Base-by-base conservation (phyloP, 495 filamentous ascomycete species). In the Neurospora sp. region DNA sequence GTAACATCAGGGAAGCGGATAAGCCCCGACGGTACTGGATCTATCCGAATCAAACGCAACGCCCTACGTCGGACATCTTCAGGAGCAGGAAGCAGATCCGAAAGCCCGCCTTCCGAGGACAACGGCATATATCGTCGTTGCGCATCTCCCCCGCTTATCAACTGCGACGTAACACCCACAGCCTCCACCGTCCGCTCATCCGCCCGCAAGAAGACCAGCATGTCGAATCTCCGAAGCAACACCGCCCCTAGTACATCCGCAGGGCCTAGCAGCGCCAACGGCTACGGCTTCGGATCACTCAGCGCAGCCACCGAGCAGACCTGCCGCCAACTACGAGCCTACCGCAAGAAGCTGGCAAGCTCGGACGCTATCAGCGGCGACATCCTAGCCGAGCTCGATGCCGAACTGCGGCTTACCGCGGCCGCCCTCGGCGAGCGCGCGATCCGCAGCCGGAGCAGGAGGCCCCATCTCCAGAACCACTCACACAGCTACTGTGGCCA, bases 271-370 rank as follows among this genome's bases (percentile, higher is more conserved):
- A 27, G 70, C 18, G 71, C 77, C 4, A 69, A 71, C 27, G 71
- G 80, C 73, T 80, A 81, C 66, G 88, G 89, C 35, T 90, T 89
- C 74, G 91, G 91, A 10, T 88, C 86, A 70, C 84, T 97, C 7
- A 90, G 90, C 77, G 89, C 89, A 82, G 90, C 92, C 8, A 95
- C 92, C 1, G 92, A 96, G 76, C 91, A 94, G 74, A 85, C 94
- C 0, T 93, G 91, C 76, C 91, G 92, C 37, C 90, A 90, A 6
- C 85, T 99, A 8, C 89, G 91, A 70, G 88, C 90, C 3, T 98
- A 96, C 78, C 88, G 96, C 18, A 95, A 94, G 82, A 93, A 93
- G 78, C 87, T 97, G 9, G 82, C 88, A 31, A 89, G 88, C 14
- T 88, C 87, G 14, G 87, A 89, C 39, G 82, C 87, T 3, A 88